phyloP scores from a whole-genome alignment of 768 basidiomycete species.

The Amanita pseudoporphyria region DNA sequence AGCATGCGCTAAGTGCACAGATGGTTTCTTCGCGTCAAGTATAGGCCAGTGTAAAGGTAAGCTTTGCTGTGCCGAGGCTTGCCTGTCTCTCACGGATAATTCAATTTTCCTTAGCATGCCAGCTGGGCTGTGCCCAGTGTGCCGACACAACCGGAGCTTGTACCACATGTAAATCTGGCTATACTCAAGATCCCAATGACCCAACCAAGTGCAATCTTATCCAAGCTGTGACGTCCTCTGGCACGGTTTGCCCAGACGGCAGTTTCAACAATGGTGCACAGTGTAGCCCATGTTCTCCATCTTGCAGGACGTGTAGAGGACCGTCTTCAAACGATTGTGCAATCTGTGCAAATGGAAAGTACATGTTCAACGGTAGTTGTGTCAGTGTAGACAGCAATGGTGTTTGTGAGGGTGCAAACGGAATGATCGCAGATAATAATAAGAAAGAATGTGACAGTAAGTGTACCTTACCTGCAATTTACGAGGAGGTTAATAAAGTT shows the following conservation, averaged over 20 bases:
- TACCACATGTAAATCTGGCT: slow-evolving; percentile 59
- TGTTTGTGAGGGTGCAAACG: slow-evolving; percentile 58
- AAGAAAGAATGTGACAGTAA: slow-evolving; percentile 80
- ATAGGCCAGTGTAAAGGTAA: slow-evolving; percentile 67
- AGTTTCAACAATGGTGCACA: slow-evolving; percentile 45
- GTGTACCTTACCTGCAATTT: slow-evolving; percentile 17
- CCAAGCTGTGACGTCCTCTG: slow-evolving; percentile 38
- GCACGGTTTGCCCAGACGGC: slow-evolving; percentile 52
- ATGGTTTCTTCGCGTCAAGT: slow-evolving; percentile 65
- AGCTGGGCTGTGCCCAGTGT: slow-evolving; percentile 64
- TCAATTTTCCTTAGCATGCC: slow-evolving; percentile 54
- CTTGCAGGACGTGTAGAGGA: slow-evolving; percentile 65
- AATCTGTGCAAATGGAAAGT: slow-evolving; percentile 53
- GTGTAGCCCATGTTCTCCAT: slow-evolving; percentile 52
- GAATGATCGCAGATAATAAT: slow-evolving; percentile 67
- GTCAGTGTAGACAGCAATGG: slow-evolving; percentile 58
- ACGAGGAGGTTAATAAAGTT: slow-evolving; percentile 5
- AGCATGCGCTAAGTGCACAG: slow-evolving; percentile 62
- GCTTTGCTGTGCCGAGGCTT: slow-evolving; percentile 12
- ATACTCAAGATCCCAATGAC: slow-evolving; percentile 58
- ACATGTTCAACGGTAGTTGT: slow-evolving; percentile 59
- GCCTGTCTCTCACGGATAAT: slow-evolving; percentile 5
- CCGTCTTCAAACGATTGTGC: slow-evolving; percentile 63
- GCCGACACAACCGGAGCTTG: slow-evolving; percentile 62
- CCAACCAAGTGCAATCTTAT: slow-evolving; percentile 54